Percentiles rank a stretch among this genome's conserved stretches.
Evolutionary conservation across 441 rosid genomes (phyloP).

Genomic region (Adansonia rubrostipa): DNA sequence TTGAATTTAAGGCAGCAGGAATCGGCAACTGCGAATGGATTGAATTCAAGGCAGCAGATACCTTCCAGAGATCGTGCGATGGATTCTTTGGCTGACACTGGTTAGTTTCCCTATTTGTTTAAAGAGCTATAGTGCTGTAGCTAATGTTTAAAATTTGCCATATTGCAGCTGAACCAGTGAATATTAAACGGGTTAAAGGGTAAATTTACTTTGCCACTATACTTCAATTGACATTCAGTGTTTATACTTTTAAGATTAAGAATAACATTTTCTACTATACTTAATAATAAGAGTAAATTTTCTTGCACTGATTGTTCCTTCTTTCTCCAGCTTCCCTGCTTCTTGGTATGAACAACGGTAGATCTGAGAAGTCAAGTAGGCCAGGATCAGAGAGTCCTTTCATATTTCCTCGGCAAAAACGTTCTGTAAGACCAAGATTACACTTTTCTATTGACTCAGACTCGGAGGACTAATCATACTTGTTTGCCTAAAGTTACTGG

Average conservation of each 20-base stretch:
- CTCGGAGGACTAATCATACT: constrained; percentile 53
- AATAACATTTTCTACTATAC: no score
- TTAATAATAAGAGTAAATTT: background rate
- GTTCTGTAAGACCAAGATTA: constrained; percentile 78
- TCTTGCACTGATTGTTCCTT: constrained; percentile 31
- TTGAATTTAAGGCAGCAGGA: constrained; percentile 61
- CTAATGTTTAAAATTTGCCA: background rate
- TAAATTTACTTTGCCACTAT: no score
- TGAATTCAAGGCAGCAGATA: constrained; percentile 58
- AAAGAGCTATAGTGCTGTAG: background rate
- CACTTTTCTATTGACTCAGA: constrained; percentile 85
- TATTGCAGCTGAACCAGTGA: background rate
- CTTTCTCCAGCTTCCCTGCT: constrained; percentile 80
- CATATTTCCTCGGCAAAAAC: constrained; percentile 85
- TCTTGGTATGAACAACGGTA: constrained; percentile 73
- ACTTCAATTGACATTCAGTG: no score
- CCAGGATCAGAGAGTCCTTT: constrained; percentile 75
- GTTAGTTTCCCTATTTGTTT: constrained; percentile 55
- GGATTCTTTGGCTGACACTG: constrained; percentile 71
- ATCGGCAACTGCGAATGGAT: constrained; percentile 51
- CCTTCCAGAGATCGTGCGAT: constrained; percentile 53
- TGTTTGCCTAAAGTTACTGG: background rate
- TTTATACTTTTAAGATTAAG: no score
- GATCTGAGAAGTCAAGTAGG: constrained; percentile 71
- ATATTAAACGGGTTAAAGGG: background rate